Conservation (phyloP, 1,139 yeast species). For the Suhomyces panamericanus region DNA sequence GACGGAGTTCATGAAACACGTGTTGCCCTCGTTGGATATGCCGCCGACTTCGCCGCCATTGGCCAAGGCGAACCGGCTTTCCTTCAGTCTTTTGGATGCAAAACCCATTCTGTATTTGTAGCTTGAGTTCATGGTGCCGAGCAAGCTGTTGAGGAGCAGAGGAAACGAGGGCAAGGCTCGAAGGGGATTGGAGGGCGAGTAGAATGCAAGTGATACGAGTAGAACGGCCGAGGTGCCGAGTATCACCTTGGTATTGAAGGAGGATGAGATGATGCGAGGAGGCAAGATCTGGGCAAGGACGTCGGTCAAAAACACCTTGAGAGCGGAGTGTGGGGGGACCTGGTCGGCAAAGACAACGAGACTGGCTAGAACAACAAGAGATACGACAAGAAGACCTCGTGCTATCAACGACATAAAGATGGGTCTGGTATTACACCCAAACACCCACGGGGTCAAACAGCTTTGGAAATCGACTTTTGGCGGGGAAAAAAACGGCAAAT, state of each 20-base stretch:
- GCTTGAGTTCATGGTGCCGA: slow-evolving; percentile 15
- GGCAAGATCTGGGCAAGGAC: slow-evolving; percentile 1
- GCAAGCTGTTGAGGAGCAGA: slow-evolving; percentile 6
- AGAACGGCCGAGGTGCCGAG: slow-evolving; percentile 13
- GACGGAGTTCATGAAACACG: slow-evolving; percentile 92
- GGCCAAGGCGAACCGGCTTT: slow-evolving; percentile 41
- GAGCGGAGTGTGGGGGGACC: not conserved
- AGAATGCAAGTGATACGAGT: slow-evolving; percentile 6
- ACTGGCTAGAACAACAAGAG: not conserved
- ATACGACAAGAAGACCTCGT: slow-evolving; percentile 1
- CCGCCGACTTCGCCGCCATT: slow-evolving; percentile 83
- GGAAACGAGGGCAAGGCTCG: slow-evolving; percentile 6
- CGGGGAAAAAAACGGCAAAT: not conserved
- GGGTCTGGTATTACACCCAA: not conserved
- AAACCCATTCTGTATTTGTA: slow-evolving; percentile 14
- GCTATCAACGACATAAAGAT: slow-evolving; percentile 7
- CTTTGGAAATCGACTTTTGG: not conserved
- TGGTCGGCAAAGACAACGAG: not conserved
- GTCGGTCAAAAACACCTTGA: slow-evolving; percentile 4
- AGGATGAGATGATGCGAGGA: slow-evolving; percentile 3
- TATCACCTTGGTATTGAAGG: slow-evolving; percentile 1
- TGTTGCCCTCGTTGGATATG: slow-evolving; percentile 82
- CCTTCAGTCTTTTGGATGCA: slow-evolving; percentile 22
- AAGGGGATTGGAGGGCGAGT: slow-evolving; percentile 2
- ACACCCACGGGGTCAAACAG: slow-evolving; percentile 1